Conservation (phyloP, 202 grass and related monocot genomes). For the Saccharum hybrid region DNA sequence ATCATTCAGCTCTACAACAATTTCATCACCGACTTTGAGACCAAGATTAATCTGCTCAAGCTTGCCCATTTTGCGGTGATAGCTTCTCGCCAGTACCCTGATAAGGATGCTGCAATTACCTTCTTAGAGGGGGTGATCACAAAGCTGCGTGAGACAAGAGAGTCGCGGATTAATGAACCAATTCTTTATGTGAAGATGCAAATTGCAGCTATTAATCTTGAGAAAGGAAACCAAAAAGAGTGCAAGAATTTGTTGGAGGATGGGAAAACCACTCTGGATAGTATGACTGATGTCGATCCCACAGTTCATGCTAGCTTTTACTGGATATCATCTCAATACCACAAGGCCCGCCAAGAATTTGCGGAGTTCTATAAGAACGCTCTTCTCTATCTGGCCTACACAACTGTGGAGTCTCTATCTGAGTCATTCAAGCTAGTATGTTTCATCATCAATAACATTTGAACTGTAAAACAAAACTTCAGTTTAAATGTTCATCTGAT, state of each 20-base stretch:
- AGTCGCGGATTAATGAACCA: conserved; percentile 72
- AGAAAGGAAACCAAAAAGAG: conserved; percentile 77
- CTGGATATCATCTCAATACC: conserved; percentile 91
- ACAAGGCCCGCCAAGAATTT: conserved; percentile 89
- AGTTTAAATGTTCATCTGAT: conserved; percentile 21
- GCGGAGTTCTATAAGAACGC: conserved; percentile 92
- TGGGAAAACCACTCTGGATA: conserved; percentile 79
- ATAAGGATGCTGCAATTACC: conserved; percentile 78
- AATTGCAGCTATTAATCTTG: conserved; percentile 79
- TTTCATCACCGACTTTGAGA: conserved; percentile 96
- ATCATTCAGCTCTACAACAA: conserved; percentile 93
- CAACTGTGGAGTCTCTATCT: conserved; percentile 83
- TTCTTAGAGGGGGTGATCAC: conserved; percentile 79
- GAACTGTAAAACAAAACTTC: not conserved
- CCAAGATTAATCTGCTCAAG: conserved; percentile 90
- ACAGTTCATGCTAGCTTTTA: conserved; percentile 87
- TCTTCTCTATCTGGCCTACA: conserved; percentile 97
- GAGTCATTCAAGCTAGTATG: conserved; percentile 85
- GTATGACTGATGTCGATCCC: conserved; percentile 95
- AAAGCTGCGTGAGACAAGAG: conserved; percentile 73
- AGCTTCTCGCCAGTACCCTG: conserved; percentile 77
- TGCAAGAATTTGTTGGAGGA: conserved; percentile 94
- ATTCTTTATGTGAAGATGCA: conserved; percentile 91
- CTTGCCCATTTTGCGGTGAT: conserved; percentile 84
- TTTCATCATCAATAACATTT: not conserved